These are phyloP conservation scores for Phaeolepiota aurea DNA, from an alignment of 768 basidiomycete genomes.

Conservation along the genomic window DNA sequence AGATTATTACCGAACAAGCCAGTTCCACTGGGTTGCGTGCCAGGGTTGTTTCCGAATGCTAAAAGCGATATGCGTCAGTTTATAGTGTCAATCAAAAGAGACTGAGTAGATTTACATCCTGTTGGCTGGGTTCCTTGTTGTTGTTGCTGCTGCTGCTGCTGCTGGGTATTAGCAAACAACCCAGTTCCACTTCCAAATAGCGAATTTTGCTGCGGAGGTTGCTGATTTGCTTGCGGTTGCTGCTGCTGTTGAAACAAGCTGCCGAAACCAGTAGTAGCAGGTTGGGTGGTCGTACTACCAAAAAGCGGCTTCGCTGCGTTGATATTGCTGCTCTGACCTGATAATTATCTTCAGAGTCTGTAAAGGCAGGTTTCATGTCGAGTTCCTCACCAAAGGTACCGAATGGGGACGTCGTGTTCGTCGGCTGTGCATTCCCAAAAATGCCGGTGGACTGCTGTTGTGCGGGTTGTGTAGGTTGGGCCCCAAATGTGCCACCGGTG, in stretches of 20 bases:
- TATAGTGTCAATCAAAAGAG: not conserved
- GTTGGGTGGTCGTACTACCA: constrained; percentile 30
- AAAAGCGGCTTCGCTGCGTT: constrained; percentile 37
- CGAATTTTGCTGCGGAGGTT: constrained; percentile 15
- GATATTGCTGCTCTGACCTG: too few relatives aligned
- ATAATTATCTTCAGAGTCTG: too few relatives aligned
- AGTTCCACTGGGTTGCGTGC: constrained; percentile 9
- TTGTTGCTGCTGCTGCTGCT: constrained; percentile 14
- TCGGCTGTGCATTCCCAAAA: constrained; percentile 26
- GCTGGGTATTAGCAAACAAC: constrained; percentile 13
- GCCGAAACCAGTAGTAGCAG: constrained; percentile 19
- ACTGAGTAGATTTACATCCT: not conserved
- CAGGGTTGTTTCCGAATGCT: constrained; percentile 1
- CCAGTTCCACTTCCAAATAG: constrained; percentile 15
- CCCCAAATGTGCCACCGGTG: constrained; percentile 15
- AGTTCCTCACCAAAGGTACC: constrained; percentile 26
- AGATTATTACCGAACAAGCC: constrained; percentile 14
- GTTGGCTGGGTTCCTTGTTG: constrained; percentile 5
- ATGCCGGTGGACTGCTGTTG: constrained; percentile 16
- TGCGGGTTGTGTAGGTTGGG: constrained; percentile 11
- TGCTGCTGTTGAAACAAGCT: constrained; percentile 29
- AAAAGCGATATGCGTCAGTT: not conserved
- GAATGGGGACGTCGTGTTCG: constrained; percentile 19
- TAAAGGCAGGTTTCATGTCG: too few relatives aligned
- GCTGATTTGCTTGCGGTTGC: constrained; percentile 13